Evolutionary conservation across 2,329 filamentous ascomycete genomes (phyloP).

Genomic region (Coleophoma eucalyptorum): DNA sequence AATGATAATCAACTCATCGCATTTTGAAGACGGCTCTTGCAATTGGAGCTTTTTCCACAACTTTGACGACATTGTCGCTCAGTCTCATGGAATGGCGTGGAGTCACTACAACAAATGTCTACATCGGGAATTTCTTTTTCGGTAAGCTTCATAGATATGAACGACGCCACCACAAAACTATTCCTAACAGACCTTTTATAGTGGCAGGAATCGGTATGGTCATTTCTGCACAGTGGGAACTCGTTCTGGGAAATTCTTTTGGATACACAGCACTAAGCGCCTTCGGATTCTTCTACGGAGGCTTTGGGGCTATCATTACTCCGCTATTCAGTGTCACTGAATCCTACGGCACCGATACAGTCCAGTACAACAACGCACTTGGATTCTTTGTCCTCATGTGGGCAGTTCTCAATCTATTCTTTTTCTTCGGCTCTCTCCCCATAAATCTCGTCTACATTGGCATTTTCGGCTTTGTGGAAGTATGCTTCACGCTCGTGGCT

Average conservation of each 20-base stretch:
- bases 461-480: slow-evolving; percentile 43
- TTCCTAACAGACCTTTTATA: slow-evolving; percentile 19
- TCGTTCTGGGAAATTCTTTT: slow-evolving; percentile 47
- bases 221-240: slow-evolving; percentile 52
- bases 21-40: slow-evolving; percentile 38
- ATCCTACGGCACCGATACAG: slow-evolving; percentile 37
- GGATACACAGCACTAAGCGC: slow-evolving; percentile 50
- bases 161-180: neutral
- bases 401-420: slow-evolving; percentile 41
- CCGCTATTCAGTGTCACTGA: slow-evolving; percentile 40
- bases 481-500: slow-evolving; percentile 38
- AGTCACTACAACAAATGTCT: slow-evolving; percentile 45
- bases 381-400: slow-evolving; percentile 46
- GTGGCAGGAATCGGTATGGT: slow-evolving; percentile 44
- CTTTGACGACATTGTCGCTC: slow-evolving; percentile 47
- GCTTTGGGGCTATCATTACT: slow-evolving; percentile 43
- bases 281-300: slow-evolving; percentile 49
- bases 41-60: slow-evolving; percentile 50
- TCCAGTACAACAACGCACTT: slow-evolving; percentile 43
- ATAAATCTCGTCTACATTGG: slow-evolving; percentile 42
- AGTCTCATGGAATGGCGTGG: slow-evolving; percentile 52
- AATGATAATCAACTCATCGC: neutral
- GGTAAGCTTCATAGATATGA: neutral
- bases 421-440: slow-evolving; percentile 40
- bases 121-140: slow-evolving; percentile 52